Conservation (phyloP, 1,139 yeast species). For the Candida freyschussii region DNA sequence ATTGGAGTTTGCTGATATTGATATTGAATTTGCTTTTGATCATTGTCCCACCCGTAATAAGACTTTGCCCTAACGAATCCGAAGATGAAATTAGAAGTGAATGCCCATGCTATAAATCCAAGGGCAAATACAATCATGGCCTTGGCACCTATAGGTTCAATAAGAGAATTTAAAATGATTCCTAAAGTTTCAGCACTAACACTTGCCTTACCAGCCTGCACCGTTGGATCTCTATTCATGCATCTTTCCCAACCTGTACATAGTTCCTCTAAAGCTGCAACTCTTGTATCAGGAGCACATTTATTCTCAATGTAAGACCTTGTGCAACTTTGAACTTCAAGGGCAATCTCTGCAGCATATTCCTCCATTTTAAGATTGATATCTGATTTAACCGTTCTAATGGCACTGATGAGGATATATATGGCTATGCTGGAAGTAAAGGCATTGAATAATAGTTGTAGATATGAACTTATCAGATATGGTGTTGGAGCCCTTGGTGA, state of each 20-base stretch:
- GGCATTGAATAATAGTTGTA: conserved; percentile 48
- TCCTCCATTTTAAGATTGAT: conserved; percentile 43
- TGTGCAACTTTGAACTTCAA: conserved; percentile 35
- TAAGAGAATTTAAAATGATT: conserved; percentile 52
- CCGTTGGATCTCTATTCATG: conserved; percentile 49
- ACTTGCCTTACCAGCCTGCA: conserved; percentile 39
- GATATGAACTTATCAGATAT: conserved; percentile 51
- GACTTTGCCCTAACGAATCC: conserved; percentile 35
- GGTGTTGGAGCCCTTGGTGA: conserved; percentile 34
- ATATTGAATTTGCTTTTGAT: conserved; percentile 2
- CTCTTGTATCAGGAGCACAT: conserved; percentile 53
- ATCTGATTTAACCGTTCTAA: conserved; percentile 47
- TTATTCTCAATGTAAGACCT: conserved; percentile 47
- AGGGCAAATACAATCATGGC: conserved; percentile 38
- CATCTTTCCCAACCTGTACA: conserved; percentile 62
- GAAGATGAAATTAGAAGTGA: conserved; percentile 33
- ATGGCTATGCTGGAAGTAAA: conserved; percentile 40
- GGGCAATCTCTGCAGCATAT: conserved; percentile 20
- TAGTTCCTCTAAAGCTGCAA: conserved; percentile 51
- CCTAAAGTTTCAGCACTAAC: conserved; percentile 64
- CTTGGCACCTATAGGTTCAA: conserved; percentile 60
- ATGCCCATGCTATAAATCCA: conserved; percentile 26
- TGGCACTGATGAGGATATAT: conserved; percentile 38
- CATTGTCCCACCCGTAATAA: conserved; percentile 29
- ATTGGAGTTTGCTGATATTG: conserved; percentile 1